Evolutionary conservation across 805 yeast species (phyloP).

Genomic region (Lipomyces anomalus): DNA sequence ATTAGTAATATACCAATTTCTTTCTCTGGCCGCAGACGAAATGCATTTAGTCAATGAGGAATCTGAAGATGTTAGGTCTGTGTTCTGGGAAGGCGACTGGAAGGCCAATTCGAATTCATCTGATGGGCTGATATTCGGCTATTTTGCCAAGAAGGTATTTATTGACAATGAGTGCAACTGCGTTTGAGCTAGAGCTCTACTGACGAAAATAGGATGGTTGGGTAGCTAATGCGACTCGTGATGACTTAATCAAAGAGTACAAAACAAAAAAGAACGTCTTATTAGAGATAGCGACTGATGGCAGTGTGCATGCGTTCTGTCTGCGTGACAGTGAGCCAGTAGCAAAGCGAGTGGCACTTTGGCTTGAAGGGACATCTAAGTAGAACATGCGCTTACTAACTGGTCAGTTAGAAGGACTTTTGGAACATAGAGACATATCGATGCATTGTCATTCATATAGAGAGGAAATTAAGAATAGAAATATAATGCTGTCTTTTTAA

Average conservation of each 20-base stretch:
- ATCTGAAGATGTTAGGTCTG: constrained; percentile 31
- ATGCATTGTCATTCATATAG: no score
- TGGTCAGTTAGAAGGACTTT: no score
- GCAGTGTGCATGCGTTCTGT: constrained; percentile 57
- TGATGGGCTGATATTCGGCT: neutral
- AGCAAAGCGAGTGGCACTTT: constrained; percentile 32
- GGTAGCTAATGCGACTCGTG: constrained; percentile 52
- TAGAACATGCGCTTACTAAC: no score
- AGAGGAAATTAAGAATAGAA: no score
- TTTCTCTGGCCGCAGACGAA: constrained; percentile 56
- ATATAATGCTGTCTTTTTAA: no score
- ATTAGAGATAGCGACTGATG: constrained; percentile 35
- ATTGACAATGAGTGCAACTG: constrained; percentile 5
- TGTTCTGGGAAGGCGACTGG: constrained; percentile 45
- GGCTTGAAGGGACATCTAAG: no score
- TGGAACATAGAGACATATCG: no score
- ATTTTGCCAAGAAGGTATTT: constrained; percentile 3
- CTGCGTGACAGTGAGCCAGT: constrained; percentile 46
- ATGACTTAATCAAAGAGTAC: constrained; percentile 38
- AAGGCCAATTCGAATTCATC: constrained; percentile 20
- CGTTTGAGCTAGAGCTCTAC: constrained; percentile 44
- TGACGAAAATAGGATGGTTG: constrained; percentile 61
- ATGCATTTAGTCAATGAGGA: constrained; percentile 48
- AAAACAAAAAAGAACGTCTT: constrained; percentile 30
- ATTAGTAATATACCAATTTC: constrained; percentile 47